Base-by-base conservation (phyloP, 768 basidiomycete species). In the Cyclocybe cylindracea region DNA sequence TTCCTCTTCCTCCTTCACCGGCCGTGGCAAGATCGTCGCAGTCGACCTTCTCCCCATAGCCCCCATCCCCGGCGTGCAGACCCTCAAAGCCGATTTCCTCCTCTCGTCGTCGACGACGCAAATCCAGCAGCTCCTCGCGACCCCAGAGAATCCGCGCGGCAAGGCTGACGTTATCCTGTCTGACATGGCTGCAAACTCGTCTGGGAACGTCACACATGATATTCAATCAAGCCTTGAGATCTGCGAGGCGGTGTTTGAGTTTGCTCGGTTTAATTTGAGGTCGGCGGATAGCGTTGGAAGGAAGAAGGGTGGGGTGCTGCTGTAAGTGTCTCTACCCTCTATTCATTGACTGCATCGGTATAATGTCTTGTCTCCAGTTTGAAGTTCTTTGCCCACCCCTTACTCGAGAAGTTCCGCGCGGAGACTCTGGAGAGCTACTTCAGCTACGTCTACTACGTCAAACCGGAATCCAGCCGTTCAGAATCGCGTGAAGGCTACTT, bases 111-210 rank as follows among this genome's bases (percentile, higher is more conserved):
- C 86, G 0, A 77, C 77, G 35, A 50, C 51, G 3, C 62, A n/a
- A n/a, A n/a, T n/a, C 24, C 68, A 68, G n/a, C 59, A 63, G 8
- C 49, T 72, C n/a, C 57, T 76, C 32, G 54, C 55, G 7, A 63
- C 61, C 4, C 46, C 59, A 13, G 59, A 58, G 35, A 67, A 69
- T 50, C 53, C 61, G 0, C 63, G 66, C 2, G n/a, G 68, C 13
- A 80, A 78, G 66, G 87, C 84, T 6, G 93, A 98, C 64, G 72
- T n/a, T 13, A 80, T 97, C 19, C 75, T 97, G 4, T 91, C 87
- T n/a, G n/a, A 97, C 63, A 94, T 98, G 88, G 91, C 94, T 13
- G 84, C 85, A 14, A 94, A 94, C n/a, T 75, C 84, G 53, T 81
- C 87, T 2, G 95, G 96, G 5, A 85, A 88, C 53, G 66, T 76